These are phyloP conservation scores for Forsythia suspensa DNA, from an alignment of 257 asterid genomes.

Conservation along the genomic window DNA sequence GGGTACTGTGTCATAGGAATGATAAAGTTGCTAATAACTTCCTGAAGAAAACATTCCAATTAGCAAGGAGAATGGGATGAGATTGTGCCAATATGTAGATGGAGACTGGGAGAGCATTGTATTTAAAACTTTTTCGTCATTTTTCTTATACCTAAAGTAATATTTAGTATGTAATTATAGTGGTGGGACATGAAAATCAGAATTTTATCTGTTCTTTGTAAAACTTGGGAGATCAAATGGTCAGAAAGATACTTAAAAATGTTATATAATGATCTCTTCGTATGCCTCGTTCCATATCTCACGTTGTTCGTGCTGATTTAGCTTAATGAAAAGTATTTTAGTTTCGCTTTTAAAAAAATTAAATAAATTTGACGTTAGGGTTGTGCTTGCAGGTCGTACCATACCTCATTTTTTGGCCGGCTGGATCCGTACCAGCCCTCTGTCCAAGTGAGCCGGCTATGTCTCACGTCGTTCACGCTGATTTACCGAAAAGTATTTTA, in stretches of 20 bases:
- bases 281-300: no score
- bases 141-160: not conserved
- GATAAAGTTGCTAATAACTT: conserved; percentile 64
- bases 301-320: no score
- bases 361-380: not conserved
- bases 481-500: no score
- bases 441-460: no score
- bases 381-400: not conserved
- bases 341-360: no score
- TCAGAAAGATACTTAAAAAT: not conserved
- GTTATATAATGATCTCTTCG: not conserved
- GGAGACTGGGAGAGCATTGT: not conserved
- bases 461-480: no score
- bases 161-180: not conserved
- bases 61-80: conserved; percentile 65
- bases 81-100: not conserved
- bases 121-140: not conserved
- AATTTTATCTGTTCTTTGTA: not conserved
- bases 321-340: no score
- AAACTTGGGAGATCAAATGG: not conserved
- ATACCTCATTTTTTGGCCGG: not conserved
- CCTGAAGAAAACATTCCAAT: conserved; percentile 66
- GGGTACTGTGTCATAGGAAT: conserved; percentile 75
- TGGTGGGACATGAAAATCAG: not conserved
- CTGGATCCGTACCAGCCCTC: not conserved